Conservation (phyloP, 2,329 filamentous ascomycete species). For the Hypoxylon sp. region DNA sequence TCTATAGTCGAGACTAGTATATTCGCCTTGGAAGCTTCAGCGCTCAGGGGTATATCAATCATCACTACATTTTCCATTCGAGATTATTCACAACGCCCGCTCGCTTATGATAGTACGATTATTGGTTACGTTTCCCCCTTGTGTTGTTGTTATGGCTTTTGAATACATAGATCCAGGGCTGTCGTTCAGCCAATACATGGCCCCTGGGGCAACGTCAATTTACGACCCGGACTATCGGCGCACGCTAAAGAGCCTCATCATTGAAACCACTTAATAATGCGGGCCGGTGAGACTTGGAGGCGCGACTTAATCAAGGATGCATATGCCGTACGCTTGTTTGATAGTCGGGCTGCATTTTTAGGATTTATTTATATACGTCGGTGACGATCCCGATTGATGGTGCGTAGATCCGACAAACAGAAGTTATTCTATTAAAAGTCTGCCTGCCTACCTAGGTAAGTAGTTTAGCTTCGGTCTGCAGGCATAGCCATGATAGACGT, state of each 20-base stretch:
- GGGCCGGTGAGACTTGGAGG: no score
- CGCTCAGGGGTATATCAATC: not conserved
- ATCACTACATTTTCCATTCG: not conserved
- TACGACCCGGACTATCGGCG: not conserved
- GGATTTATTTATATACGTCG: not conserved
- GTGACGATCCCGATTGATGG: not conserved
- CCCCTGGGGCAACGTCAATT: not conserved
- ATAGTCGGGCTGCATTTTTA: not conserved
- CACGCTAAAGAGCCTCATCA: not conserved
- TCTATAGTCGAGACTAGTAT: not conserved
- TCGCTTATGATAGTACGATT: not conserved
- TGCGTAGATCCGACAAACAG: not conserved
- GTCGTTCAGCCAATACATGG: not conserved
- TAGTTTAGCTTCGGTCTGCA: not conserved
- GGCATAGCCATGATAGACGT: not conserved
- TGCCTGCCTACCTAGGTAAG: not conserved
- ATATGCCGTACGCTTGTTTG: not conserved
- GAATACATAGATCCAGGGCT: not conserved
- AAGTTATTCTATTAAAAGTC: not conserved
- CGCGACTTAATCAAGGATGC: not conserved
- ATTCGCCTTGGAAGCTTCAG: not conserved
- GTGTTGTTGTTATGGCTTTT: not conserved
- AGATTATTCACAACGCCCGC: no score
- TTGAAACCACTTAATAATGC: not conserved
- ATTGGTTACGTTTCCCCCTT: not conserved